phyloP scores from a whole-genome alignment of 805 yeast genomes.

The Ogataea paraovalis region DNA sequence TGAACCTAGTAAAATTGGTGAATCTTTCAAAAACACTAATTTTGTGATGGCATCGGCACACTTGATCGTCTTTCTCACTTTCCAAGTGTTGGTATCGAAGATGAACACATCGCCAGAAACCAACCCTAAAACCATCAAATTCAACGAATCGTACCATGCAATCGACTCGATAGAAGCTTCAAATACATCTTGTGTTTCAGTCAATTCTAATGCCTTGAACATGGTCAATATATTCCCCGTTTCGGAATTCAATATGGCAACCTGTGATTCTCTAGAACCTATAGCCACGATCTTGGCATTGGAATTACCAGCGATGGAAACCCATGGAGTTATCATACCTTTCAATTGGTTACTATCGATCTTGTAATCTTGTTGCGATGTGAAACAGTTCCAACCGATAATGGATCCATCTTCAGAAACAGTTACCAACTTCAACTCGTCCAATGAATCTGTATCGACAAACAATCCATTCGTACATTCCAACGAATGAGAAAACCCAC shows the following conservation, averaged over 20 bases:
- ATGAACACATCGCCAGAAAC: conserved; percentile 85
- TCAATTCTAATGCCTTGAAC: conserved; percentile 60
- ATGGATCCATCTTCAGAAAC: conserved; percentile 82
- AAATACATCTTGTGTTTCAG: conserved; percentile 51
- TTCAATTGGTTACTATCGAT: conserved; percentile 58
- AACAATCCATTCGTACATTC: conserved; percentile 82
- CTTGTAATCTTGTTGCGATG: conserved; percentile 65
- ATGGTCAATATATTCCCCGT: conserved; percentile 66
- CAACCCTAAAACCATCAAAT: conserved; percentile 78
- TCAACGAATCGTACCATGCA: conserved; percentile 61
- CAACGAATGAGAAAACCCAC: conserved; percentile 74
- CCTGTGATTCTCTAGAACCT: conserved; percentile 85
- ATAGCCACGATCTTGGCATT: conserved; percentile 55
- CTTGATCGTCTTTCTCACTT: conserved; percentile 65
- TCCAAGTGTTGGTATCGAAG: conserved; percentile 84
- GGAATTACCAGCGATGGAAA: conserved; percentile 54
- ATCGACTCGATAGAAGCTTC: conserved; percentile 77
- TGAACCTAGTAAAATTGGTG: conserved; percentile 61
- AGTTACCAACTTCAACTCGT: conserved; percentile 63
- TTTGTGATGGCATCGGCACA: conserved; percentile 84
- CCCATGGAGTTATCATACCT: conserved; percentile 86
- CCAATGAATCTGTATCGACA: conserved; percentile 54
- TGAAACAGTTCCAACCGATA: conserved; percentile 86
- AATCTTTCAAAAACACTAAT: conserved; percentile 54
- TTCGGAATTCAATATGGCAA: conserved; percentile 72